Percentiles rank a stretch among this genome's conserved stretches.
Evolutionary conservation across 2,329 filamentous ascomycete species (phyloP).

Genomic region (Ceratocystis albifundus): DNA sequence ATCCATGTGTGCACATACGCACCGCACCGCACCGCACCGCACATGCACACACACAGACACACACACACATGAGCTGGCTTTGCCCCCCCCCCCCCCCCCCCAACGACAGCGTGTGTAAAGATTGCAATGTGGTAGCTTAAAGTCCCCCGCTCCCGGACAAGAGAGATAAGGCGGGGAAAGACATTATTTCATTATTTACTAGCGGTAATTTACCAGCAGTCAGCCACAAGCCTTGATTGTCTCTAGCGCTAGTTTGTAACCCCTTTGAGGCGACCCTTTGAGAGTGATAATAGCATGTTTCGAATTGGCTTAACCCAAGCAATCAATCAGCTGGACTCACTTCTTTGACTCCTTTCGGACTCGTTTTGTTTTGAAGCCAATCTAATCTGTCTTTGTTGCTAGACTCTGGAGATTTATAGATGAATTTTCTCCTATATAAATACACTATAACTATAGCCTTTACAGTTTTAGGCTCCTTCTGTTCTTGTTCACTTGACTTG

Average conservation of each 20-base stretch:
- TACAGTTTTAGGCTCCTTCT: not conserved
- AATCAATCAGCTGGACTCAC: not conserved
- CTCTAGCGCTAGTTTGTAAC: not conserved
- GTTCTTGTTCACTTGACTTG: not conserved
- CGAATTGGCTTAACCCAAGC: not conserved
- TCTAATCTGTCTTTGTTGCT: not conserved
- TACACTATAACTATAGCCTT: not conserved
- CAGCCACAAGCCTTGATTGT: not conserved
- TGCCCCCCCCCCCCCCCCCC: too few relatives aligned
- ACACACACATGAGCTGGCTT: not conserved
- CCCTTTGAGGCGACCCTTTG: not conserved
- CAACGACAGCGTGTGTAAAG: not conserved
- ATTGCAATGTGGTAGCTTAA: not conserved
- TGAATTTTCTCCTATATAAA: slow-evolving; percentile 4
- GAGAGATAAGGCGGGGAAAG: not conserved
- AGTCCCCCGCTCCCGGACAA: not conserved
- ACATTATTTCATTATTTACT: not conserved
- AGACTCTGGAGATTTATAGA: not conserved
- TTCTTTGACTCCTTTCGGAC: not conserved
- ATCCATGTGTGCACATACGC: too few relatives aligned
- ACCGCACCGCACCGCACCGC: too few relatives aligned
- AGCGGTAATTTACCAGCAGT: not conserved
- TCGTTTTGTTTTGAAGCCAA: not conserved
- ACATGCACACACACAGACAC: not conserved
- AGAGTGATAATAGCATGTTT: not conserved